Conservation (phyloP, 106 monocot species). For the Ottelia alismoides region DNA sequence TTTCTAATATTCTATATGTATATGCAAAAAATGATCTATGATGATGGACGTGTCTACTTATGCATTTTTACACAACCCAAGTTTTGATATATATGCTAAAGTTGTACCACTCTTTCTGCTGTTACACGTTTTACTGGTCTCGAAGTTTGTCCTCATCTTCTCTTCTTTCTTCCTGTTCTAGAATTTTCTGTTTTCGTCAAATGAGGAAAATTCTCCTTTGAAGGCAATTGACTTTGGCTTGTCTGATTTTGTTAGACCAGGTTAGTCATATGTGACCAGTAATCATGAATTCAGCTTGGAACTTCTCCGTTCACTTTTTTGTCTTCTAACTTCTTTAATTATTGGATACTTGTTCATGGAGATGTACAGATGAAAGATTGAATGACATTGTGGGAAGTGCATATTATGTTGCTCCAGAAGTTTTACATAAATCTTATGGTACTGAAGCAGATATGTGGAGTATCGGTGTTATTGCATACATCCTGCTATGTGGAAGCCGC, state of each 20-base stretch:
- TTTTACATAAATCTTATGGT: slow-evolving; percentile 63
- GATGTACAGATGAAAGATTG: slow-evolving; percentile 59
- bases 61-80: too few species aligned
- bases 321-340: too few species aligned
- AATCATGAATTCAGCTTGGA: too few species aligned
- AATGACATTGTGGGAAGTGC: slow-evolving; percentile 50
- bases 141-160: too few species aligned
- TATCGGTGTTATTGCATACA: slow-evolving; percentile 80
- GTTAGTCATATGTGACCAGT: too few species aligned
- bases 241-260: slow-evolving; percentile 65
- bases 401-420: slow-evolving; percentile 29
- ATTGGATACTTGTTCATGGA: not conserved
- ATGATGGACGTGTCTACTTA: too few species aligned
- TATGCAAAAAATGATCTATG: too few species aligned
- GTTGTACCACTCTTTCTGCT: too few species aligned
- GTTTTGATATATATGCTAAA: too few species aligned
- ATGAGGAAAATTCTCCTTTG: slow-evolving; percentile 44
- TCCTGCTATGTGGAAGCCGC: slow-evolving; percentile 75
- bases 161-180: slow-evolving; percentile 1
- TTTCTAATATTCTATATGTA: too few species aligned
- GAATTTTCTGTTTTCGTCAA: slow-evolving; percentile 58
- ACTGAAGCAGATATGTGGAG: slow-evolving; percentile 97
- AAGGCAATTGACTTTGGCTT: slow-evolving; percentile 73
- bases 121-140: too few species aligned
- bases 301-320: too few species aligned